Conservation (phyloP, 1,284 basidiomycete species). For the Cryptococcus deneoformans region DNA sequence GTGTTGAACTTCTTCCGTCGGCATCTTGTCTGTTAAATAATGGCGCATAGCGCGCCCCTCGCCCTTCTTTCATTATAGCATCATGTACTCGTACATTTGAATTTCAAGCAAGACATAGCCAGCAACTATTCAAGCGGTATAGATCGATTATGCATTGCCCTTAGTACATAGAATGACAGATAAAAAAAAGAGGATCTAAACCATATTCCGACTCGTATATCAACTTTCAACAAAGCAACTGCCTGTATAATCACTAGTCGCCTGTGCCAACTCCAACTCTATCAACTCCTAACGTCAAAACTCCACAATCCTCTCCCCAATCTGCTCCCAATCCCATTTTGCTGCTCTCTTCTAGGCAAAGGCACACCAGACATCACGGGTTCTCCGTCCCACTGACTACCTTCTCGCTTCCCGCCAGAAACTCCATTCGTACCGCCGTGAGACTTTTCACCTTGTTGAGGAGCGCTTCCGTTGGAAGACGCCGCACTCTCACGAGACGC, state of each 20-base stretch:
- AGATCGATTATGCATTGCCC: too few species aligned
- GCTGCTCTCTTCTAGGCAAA: slow-evolving; percentile 27
- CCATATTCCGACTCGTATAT: too few species aligned
- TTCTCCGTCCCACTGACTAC: slow-evolving; percentile 20
- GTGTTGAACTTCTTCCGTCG: too few species aligned
- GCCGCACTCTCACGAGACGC: not conserved
- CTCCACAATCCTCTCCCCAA: slow-evolving; percentile 37
- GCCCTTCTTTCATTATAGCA: too few species aligned
- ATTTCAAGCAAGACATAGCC: too few species aligned
- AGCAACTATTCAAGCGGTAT: too few species aligned
- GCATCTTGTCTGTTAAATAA: too few species aligned
- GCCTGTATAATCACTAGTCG: not conserved
- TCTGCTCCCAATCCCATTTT: slow-evolving; percentile 11
- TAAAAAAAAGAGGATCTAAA: too few species aligned
- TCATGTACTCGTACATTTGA: too few species aligned
- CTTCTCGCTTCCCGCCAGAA: not conserved
- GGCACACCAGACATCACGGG: slow-evolving; percentile 21
- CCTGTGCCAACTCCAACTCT: not conserved
- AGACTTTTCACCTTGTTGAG: not conserved
- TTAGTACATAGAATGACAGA: too few species aligned
- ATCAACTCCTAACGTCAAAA: slow-evolving; percentile 25
- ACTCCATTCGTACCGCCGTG: not conserved
- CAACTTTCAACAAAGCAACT: too few species aligned
- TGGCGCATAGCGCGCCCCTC: too few species aligned
- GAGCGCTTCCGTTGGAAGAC: not conserved